These are phyloP conservation scores for Globisporangium irregulare DNA, from an alignment of 352 stramenopile species.

Conservation along the genomic window DNA sequence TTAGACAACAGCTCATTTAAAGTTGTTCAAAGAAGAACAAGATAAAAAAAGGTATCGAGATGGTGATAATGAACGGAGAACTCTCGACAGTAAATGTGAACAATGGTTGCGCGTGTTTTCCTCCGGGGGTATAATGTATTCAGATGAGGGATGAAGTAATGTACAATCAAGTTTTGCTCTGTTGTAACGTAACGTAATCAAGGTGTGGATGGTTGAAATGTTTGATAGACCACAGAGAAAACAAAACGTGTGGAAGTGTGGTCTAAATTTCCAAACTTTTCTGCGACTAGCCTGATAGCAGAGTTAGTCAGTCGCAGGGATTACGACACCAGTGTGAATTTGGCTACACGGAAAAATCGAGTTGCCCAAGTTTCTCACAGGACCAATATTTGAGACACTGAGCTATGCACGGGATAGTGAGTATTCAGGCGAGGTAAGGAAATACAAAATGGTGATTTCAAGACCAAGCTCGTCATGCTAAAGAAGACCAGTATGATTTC, in stretches of 20 bases:
- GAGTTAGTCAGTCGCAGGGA: no score
- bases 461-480: not conserved
- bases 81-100: not conserved
- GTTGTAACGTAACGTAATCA: no score
- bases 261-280: no score
- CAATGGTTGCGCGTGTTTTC: not conserved
- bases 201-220: no score
- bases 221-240: no score
- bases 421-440: not conserved
- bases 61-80: not conserved
- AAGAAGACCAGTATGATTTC: not conserved
- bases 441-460: not conserved
- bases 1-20: slow-evolving; percentile 13
- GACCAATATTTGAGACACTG: not conserved
- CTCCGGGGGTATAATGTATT: not conserved
- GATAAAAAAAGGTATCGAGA: not conserved
- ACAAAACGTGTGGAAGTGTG: no score
- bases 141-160: no score
- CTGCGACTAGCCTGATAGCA: no score
- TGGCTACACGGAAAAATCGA: no score
- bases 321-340: no score
- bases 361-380: no score
- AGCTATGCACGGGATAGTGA: not conserved
- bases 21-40: not conserved
- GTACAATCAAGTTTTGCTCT: no score